These are phyloP conservation scores for Linnemannia elongata DNA, from an alignment of 192 early-diverging fungal species.

Conservation along the genomic window DNA sequence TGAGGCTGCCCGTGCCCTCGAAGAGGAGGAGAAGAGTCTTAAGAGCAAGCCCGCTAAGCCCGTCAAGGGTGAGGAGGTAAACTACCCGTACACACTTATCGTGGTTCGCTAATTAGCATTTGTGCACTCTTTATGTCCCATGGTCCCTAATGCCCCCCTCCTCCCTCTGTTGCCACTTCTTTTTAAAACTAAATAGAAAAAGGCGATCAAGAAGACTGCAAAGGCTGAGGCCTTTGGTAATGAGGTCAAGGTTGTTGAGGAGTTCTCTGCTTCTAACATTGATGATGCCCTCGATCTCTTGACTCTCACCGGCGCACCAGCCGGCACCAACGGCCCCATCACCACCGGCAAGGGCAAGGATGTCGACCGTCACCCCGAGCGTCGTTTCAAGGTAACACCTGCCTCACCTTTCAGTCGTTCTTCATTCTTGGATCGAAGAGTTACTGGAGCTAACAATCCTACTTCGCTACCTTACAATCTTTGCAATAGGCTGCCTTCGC, in stretches of 20 bases:
- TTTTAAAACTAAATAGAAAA: slow-evolving; percentile 58
- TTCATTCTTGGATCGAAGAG: background rate
- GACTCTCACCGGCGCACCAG: slow-evolving; percentile 35
- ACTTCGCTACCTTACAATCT: background rate
- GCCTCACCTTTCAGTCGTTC: background rate
- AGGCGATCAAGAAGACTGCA: slow-evolving; percentile 68
- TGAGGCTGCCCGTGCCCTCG: slow-evolving; percentile 65
- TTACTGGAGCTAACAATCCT: background rate
- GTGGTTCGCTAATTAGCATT: background rate
- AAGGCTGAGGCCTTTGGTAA: slow-evolving; percentile 59
- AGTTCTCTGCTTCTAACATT: slow-evolving; percentile 84
- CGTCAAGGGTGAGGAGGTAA: slow-evolving; percentile 65
- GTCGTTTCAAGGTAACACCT: slow-evolving; percentile 72
- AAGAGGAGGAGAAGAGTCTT: slow-evolving; percentile 70
- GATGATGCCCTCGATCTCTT: slow-evolving; percentile 90
- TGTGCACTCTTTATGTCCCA: background rate
- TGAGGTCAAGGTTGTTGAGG: slow-evolving; percentile 69
- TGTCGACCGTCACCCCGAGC: slow-evolving; percentile 92
- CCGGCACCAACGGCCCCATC: slow-evolving; percentile 22
- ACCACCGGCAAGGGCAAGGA: slow-evolving; percentile 60
- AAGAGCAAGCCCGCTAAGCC: slow-evolving; percentile 60
- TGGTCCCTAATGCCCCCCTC: background rate
- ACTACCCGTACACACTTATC: background rate
- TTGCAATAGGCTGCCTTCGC: slow-evolving; percentile 69
- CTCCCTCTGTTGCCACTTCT: background rate